Evolutionary conservation across 371 early-diverging fungal genomes (phyloP).

Genomic region (Rhizopus stolonifer): DNA sequence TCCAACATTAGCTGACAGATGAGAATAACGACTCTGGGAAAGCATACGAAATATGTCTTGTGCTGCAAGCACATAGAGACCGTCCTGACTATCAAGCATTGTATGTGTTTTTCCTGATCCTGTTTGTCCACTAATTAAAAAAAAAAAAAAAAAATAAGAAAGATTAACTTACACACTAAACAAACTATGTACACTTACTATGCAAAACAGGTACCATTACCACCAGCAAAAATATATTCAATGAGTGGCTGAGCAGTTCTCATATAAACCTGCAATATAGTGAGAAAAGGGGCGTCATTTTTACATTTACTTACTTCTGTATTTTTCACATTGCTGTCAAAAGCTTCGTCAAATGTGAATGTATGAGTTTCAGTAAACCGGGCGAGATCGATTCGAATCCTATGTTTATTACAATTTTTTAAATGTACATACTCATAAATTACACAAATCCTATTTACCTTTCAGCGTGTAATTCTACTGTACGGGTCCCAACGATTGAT

Average conservation of each 20-base stretch:
- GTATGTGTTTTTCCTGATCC: slow-evolving; percentile 98
- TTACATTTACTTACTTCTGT: slow-evolving; percentile 55
- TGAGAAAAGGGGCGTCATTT: background rate
- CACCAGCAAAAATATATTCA: slow-evolving; percentile 86
- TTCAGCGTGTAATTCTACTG: slow-evolving; percentile 85
- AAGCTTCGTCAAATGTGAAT: slow-evolving; percentile 97
- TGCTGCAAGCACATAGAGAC: slow-evolving; percentile 91
- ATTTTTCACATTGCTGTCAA: slow-evolving; percentile 81
- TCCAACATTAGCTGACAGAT: slow-evolving; percentile 80
- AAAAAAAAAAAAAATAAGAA: too few species aligned
- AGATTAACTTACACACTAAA: too few species aligned
- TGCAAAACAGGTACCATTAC: slow-evolving; percentile 96
- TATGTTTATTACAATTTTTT: slow-evolving; percentile 19
- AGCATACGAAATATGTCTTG: slow-evolving; percentile 85
- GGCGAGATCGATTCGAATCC: slow-evolving; percentile 91
- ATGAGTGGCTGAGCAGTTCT: slow-evolving; percentile 88
- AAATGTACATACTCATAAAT: background rate
- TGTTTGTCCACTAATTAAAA: slow-evolving; percentile 90
- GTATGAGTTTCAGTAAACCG: slow-evolving; percentile 91
- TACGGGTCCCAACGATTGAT: slow-evolving; percentile 59
- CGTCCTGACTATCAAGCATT: slow-evolving; percentile 86
- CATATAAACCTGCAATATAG: slow-evolving; percentile 50
- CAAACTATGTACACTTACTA: slow-evolving; percentile 81
- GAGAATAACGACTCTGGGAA: slow-evolving; percentile 63
- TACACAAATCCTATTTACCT: slow-evolving; percentile 55